Evolutionary conservation across 495 filamentous ascomycete species (phyloP).

Genomic region (Podospora tetraspora): DNA sequence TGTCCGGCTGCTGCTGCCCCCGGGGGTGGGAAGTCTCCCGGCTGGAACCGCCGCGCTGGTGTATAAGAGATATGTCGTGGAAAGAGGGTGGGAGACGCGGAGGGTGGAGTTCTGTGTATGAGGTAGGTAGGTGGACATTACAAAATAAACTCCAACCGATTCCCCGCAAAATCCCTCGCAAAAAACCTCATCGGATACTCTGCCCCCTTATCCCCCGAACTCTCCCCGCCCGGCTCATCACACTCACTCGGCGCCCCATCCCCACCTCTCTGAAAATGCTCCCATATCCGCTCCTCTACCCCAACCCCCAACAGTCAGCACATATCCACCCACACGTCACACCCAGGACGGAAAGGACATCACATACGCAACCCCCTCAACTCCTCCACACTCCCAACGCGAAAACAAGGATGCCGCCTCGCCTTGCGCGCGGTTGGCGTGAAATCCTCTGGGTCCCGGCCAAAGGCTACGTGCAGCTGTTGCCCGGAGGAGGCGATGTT

Average conservation of each 20-base stretch:
- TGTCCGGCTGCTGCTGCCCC: conserved; percentile 12
- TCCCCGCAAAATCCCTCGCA: conserved; percentile 58
- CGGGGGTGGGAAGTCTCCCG: too few species aligned
- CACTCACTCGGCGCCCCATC: conserved; percentile 46
- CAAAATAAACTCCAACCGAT: conserved; percentile 56
- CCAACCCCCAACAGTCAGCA: too few species aligned
- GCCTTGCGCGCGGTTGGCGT: conserved; percentile 30
- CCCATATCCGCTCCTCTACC: conserved; percentile 43
- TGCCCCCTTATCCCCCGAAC: conserved; percentile 50
- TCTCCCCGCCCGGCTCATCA: conserved; percentile 50
- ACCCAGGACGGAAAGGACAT: neutral
- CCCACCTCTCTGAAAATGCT: conserved; percentile 47
- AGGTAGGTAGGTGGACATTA: too few species aligned
- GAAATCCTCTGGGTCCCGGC: conserved; percentile 33
- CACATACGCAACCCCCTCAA: conserved; percentile 36
- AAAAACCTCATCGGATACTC: conserved; percentile 60
- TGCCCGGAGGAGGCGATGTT: conserved; percentile 53
- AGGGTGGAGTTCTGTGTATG: too few species aligned
- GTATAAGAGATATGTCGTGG: too few species aligned
- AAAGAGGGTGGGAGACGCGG: too few species aligned
- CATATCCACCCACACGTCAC: too few species aligned
- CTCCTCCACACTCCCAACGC: conserved; percentile 40
- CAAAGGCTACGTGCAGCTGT: conserved; percentile 55
- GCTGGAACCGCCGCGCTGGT: too few species aligned
- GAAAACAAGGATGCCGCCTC: conserved; percentile 55